A percentile compares a stretch with the other conserved stretches of the same genome.
phyloP scores from a whole-genome alignment of 2,329 filamentous ascomycete species.

The Rhexocercosporidium sp. region DNA sequence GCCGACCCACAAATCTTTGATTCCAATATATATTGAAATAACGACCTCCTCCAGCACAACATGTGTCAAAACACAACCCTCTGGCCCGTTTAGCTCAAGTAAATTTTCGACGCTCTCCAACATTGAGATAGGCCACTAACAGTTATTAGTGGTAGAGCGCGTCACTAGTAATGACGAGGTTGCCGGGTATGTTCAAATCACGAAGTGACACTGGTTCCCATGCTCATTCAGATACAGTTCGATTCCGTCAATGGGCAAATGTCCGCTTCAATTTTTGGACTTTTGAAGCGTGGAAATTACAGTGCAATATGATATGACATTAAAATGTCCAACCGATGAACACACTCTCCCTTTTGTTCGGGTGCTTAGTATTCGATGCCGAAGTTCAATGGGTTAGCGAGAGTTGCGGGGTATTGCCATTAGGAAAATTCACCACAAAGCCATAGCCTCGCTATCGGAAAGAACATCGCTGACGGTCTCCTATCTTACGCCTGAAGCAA shows the following conservation, averaged over 20 bases:
- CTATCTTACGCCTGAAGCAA: too few species aligned
- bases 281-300: background rate
- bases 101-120: too few species aligned
- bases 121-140: background rate
- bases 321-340: too few species aligned
- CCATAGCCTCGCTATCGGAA: too few species aligned
- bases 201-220: background rate
- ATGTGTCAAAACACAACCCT: too few species aligned
- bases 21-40: background rate
- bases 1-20: background rate
- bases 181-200: background rate
- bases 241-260: conserved; percentile 12
- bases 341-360: too few species aligned
- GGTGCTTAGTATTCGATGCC: too few species aligned
- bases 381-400: too few species aligned
- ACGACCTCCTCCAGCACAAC: background rate
- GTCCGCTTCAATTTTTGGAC: background rate
- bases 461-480: too few species aligned
- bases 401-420: too few species aligned
- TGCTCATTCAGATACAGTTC: background rate
- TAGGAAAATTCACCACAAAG: too few species aligned
- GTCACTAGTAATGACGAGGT: conserved; percentile 24
- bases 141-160: conserved; percentile 14
- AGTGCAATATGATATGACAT: too few species aligned
- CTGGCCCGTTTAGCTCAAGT: conserved; percentile 11